phyloP scores from a whole-genome alignment of 1,284 basidiomycete genomes.

The Boletus smithii region DNA sequence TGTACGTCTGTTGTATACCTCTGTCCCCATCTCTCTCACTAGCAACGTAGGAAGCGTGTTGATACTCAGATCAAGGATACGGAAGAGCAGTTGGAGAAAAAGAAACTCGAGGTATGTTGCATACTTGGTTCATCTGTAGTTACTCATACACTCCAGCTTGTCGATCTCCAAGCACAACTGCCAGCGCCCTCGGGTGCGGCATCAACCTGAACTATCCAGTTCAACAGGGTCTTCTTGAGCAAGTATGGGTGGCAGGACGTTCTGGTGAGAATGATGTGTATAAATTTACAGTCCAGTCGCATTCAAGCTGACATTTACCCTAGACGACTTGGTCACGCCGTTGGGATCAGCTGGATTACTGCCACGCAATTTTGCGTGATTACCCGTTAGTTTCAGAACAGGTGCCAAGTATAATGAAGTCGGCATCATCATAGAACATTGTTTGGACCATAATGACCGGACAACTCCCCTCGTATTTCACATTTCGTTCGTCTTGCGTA shows the following conservation, averaged over 20 bases:
- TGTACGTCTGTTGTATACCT: slow-evolving; percentile 53
- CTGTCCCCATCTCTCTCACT: slow-evolving; percentile 7
- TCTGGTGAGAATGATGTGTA: neutral
- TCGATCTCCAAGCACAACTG: slow-evolving; percentile 59
- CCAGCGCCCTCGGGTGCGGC: slow-evolving; percentile 28
- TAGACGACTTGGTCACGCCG: neutral
- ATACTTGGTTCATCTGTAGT: slow-evolving; percentile 6
- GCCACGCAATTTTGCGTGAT: neutral
- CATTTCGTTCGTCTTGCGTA: neutral
- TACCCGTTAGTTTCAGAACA: neutral
- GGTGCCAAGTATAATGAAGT: neutral
- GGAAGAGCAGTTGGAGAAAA: slow-evolving; percentile 70
- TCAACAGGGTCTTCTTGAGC: neutral
- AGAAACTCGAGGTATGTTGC: slow-evolving; percentile 67
- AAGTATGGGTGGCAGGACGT: neutral
- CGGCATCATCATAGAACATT: neutral
- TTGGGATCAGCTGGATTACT: neutral
- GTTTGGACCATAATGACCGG: neutral
- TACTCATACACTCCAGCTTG: slow-evolving; percentile 44
- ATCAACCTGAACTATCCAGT: slow-evolving; percentile 10
- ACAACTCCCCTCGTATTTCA: neutral
- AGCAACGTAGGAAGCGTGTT: slow-evolving; percentile 63
- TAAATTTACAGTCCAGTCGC: too few relatives aligned
- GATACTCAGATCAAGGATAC: slow-evolving; percentile 78
- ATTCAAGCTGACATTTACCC: neutral